Evolutionary conservation across 2,329 filamentous ascomycete genomes (phyloP).

Genomic region (Cryphonectria nitschkei): DNA sequence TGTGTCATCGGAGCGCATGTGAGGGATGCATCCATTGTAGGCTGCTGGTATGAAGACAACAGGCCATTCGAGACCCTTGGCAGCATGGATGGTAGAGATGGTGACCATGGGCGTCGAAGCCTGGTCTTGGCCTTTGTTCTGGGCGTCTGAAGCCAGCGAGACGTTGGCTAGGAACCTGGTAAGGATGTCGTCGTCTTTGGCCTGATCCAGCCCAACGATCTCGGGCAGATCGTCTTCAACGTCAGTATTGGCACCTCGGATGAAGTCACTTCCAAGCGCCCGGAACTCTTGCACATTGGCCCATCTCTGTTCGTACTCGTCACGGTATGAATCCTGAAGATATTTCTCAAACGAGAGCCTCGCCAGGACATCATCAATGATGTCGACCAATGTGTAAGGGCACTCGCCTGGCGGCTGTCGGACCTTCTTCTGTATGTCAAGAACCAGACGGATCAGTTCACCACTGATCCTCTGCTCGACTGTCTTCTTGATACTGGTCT

Average conservation of each 20-base stretch:
- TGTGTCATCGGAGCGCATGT: conserved; percentile 80
- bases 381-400: conserved; percentile 47
- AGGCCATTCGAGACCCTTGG: conserved; percentile 96
- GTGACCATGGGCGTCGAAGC: conserved; percentile 71
- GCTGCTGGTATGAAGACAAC: conserved; percentile 90
- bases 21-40: conserved; percentile 89
- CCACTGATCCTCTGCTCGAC: conserved; percentile 58
- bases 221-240: conserved; percentile 64
- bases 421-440: conserved; percentile 41
- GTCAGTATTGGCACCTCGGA: conserved; percentile 44
- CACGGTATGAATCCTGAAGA: conserved; percentile 69
- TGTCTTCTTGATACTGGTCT: conserved; percentile 52
- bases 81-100: conserved; percentile 93
- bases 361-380: conserved; percentile 59
- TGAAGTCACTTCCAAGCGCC: conserved; percentile 75
- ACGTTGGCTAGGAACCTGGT: conserved; percentile 88
- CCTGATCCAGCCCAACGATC: conserved; percentile 73
- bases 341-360: conserved; percentile 76
- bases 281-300: conserved; percentile 90
- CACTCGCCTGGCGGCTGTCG: conserved; percentile 36
- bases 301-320: conserved; percentile 80
- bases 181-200: conserved; percentile 65
- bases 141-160: conserved; percentile 78
- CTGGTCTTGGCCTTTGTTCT: conserved; percentile 62
- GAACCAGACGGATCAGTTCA: conserved; percentile 50